These are phyloP conservation scores for Cyberlindnera bimundalis DNA, from an alignment of 805 yeast species.

Conservation along the genomic window DNA sequence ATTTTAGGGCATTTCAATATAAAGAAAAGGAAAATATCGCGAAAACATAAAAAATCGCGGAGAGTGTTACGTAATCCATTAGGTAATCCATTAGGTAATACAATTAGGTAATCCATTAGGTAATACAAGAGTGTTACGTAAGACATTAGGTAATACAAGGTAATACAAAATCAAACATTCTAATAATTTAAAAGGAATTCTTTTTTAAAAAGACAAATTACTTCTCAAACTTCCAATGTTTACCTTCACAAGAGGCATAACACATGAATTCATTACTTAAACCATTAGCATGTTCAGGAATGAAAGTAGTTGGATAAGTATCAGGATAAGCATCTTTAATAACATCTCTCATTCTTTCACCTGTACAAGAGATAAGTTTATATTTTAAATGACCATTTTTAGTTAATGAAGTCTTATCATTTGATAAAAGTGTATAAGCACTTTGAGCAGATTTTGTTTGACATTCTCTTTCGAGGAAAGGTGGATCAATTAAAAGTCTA, in stretches of 20 bases:
- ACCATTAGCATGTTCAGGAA: slow-evolving; percentile 82
- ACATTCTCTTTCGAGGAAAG: slow-evolving; percentile 78
- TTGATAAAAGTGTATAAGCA: slow-evolving; percentile 53
- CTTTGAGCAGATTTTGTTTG: slow-evolving; percentile 65
- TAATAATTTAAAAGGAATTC: no score
- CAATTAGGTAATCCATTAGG: no score
- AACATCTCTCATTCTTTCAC: slow-evolving; percentile 79
- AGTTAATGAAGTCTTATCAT: slow-evolving; percentile 38
- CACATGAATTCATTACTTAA: slow-evolving; percentile 86
- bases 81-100: no score
- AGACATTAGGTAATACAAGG: no score
- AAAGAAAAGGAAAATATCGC: no score
- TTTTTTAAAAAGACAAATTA: no score
- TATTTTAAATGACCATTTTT: slow-evolving; percentile 38
- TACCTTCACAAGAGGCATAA: slow-evolving; percentile 73
- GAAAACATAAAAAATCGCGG: no score
- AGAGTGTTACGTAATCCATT: no score
- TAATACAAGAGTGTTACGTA: no score
- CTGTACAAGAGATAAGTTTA: slow-evolving; percentile 74
- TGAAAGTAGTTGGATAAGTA: slow-evolving; percentile 58
- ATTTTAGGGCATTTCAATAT: no score
- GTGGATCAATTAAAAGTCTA: slow-evolving; percentile 80
- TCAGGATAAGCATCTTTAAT: slow-evolving; percentile 62
- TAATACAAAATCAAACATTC: no score
- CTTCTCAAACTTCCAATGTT: slow-evolving; percentile 61